Evolutionary conservation across 2,329 filamentous ascomycete species (phyloP).

Genomic region (Metarhizium robertsii): DNA sequence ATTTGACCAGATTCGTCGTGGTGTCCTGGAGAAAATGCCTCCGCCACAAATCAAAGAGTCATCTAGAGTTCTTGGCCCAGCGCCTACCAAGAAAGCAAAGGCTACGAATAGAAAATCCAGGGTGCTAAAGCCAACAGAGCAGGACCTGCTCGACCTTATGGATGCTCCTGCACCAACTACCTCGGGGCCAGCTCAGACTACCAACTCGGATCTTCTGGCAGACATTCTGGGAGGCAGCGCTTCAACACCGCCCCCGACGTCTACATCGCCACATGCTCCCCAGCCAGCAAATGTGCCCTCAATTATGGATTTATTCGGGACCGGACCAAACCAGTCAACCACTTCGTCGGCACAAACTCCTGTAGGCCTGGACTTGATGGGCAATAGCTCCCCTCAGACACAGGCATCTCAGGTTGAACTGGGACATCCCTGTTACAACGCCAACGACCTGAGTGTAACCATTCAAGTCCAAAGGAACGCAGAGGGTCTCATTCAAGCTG

Average conservation of each 20-base stretch:
- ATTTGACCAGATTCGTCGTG: conserved; percentile 76
- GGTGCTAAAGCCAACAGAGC: conserved; percentile 73
- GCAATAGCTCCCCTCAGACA: conserved; percentile 34
- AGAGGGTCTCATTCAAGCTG: conserved; percentile 69
- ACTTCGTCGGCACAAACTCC: conserved; percentile 26
- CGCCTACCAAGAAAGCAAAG: conserved; percentile 54
- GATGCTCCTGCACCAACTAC: conserved; percentile 53
- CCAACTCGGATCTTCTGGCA: conserved; percentile 78
- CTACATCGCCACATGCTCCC: conserved; percentile 34
- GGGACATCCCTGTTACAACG: conserved; percentile 69
- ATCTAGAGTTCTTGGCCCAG: conserved; percentile 79
- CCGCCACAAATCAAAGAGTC: conserved; percentile 94
- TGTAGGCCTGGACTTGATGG: conserved; percentile 41
- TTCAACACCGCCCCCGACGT: conserved; percentile 28
- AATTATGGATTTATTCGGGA: conserved; percentile 84
- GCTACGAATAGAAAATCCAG: conserved; percentile 68
- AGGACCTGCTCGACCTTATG: conserved; percentile 91
- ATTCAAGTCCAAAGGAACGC: conserved; percentile 78
- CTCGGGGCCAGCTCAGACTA: conserved; percentile 42
- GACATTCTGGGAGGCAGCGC: conserved; percentile 78
- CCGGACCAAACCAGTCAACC: conserved; percentile 29
- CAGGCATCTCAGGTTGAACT: conserved; percentile 31
- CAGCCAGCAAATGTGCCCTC: conserved; percentile 51
- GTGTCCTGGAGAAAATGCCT: conserved; percentile 96
- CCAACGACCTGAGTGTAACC: conserved; percentile 72